phyloP scores from a whole-genome alignment of 352 stramenopile species.

The Phytophthora europaea region DNA sequence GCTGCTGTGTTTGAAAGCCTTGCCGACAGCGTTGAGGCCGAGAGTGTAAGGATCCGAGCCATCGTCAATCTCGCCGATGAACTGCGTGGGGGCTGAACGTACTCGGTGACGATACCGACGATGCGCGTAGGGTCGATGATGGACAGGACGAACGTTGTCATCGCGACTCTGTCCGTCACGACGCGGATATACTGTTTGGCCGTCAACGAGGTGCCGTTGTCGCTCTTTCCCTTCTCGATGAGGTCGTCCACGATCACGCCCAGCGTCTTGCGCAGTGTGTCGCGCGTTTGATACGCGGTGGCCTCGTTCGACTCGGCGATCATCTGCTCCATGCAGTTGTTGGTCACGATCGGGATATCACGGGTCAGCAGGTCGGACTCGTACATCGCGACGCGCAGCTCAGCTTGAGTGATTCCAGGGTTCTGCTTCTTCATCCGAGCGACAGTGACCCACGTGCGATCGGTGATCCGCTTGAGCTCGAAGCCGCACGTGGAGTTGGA shows the following conservation, averaged over 20 bases:
- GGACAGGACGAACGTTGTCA: slow-evolving; percentile 12
- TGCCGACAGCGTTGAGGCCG: neutral
- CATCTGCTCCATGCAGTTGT: slow-evolving; percentile 41
- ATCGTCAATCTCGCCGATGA: slow-evolving; percentile 21
- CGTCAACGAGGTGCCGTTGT: slow-evolving; percentile 31
- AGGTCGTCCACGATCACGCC: slow-evolving; percentile 53
- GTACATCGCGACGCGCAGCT: neutral
- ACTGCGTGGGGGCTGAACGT: slow-evolving; percentile 53
- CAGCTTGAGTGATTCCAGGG: neutral
- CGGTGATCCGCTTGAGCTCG: slow-evolving; percentile 31
- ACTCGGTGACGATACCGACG: slow-evolving; percentile 38
- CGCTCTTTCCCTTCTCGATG: slow-evolving; percentile 32
- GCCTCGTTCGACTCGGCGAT: slow-evolving; percentile 11
- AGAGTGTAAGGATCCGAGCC: neutral
- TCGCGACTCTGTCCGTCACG: neutral
- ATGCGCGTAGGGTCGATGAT: slow-evolving; percentile 50
- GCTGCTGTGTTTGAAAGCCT: neutral
- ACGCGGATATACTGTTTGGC: neutral
- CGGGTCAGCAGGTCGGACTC: neutral
- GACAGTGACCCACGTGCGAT: slow-evolving; percentile 26
- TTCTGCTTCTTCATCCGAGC: neutral
- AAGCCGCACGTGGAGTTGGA: slow-evolving; percentile 39
- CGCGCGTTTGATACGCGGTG: slow-evolving; percentile 35
- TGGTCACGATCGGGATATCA: slow-evolving; percentile 38
- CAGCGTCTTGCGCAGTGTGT: slow-evolving; percentile 51